Percentiles rank a stretch among this genome's conserved stretches.
Conservation (phyloP, 1,284 basidiomycete genomes). For the Ustilago sp. region DNA sequence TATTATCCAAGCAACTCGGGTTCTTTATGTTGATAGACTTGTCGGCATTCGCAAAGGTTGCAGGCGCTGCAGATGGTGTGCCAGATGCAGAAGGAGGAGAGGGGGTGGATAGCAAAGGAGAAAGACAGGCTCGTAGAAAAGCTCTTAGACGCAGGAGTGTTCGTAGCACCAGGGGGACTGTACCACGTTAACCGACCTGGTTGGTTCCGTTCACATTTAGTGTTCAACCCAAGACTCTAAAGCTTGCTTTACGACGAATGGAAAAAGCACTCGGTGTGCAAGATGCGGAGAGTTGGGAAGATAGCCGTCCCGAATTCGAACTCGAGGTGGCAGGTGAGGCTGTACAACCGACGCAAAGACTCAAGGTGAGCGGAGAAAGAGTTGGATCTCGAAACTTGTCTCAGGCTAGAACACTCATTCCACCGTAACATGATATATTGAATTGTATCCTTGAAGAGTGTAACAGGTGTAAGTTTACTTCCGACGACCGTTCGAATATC, state of each 20-base stretch:
- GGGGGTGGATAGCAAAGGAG: constrained; percentile 19
- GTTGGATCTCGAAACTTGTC: constrained; percentile 20
- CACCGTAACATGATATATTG: not conserved
- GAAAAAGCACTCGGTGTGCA: constrained; percentile 43
- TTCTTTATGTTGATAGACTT: constrained; percentile 50
- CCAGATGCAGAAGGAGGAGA: not conserved
- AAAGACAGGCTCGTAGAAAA: constrained; percentile 25
- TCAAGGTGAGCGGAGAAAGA: not conserved
- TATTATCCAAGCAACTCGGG: constrained; percentile 43
- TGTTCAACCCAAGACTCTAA: constrained; percentile 41
- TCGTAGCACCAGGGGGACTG: constrained; percentile 51
- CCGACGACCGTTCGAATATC: constrained; percentile 29
- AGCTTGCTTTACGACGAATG: constrained; percentile 36
- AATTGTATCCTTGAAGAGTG: too few species aligned
- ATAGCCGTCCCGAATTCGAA: constrained; percentile 11
- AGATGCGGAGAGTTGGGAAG: constrained; percentile 20
- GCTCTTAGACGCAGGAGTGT: constrained; percentile 41
- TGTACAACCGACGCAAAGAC: not conserved
- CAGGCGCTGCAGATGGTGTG: constrained; percentile 10
- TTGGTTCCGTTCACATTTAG: constrained; percentile 58
- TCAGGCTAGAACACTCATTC: not conserved
- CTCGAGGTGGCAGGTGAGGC: not conserved
- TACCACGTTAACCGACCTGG: constrained; percentile 56
- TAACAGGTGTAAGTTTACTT: not conserved
- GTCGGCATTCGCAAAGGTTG: constrained; percentile 25